A percentile compares a stretch with the other conserved stretches of the same genome.
These are phyloP conservation scores for Escovopsis weberi DNA, from an alignment of 2,329 filamentous ascomycete species.

Conservation along the genomic window DNA sequence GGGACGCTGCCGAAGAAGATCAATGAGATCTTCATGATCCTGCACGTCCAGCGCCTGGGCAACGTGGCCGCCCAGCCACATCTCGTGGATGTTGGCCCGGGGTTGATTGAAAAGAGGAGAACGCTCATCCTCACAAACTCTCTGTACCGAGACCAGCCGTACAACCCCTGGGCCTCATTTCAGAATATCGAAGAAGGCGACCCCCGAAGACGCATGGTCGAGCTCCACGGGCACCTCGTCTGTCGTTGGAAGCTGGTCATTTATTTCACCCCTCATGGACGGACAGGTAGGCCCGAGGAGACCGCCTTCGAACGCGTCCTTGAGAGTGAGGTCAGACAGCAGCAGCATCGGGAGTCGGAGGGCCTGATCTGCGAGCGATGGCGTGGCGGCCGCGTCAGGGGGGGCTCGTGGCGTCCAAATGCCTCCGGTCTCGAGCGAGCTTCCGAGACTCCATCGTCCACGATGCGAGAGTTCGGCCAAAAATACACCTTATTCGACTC, in stretches of 20 bases:
- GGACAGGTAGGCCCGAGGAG: constrained; percentile 16
- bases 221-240: constrained; percentile 24
- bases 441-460: not conserved
- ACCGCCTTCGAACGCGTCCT: constrained; percentile 22
- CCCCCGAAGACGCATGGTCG: not conserved
- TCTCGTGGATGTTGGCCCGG: constrained; percentile 26
- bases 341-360: constrained; percentile 16
- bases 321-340: constrained; percentile 13
- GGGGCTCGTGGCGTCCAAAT: constrained; percentile 18
- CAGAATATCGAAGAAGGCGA: constrained; percentile 4
- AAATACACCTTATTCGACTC: constrained; percentile 55
- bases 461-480: constrained; percentile 17
- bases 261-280: constrained; percentile 10
- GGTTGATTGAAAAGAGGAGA: constrained; percentile 24
- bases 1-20: constrained; percentile 23
- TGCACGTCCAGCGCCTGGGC: constrained; percentile 22
- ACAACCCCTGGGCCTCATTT: constrained; percentile 9
- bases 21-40: constrained; percentile 29
- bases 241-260: constrained; percentile 34
- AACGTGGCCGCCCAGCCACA: constrained; percentile 14
- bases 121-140: constrained; percentile 41
- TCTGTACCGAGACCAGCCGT: constrained; percentile 25
- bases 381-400: constrained; percentile 14
- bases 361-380: constrained; percentile 20
- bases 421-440: constrained; percentile 8